Percentiles rank a stretch among this genome's conserved stretches.
These are phyloP conservation scores for Trichoderma atrobrunneum DNA, from an alignment of 2,329 filamentous ascomycete genomes.

Conservation along the genomic window DNA sequence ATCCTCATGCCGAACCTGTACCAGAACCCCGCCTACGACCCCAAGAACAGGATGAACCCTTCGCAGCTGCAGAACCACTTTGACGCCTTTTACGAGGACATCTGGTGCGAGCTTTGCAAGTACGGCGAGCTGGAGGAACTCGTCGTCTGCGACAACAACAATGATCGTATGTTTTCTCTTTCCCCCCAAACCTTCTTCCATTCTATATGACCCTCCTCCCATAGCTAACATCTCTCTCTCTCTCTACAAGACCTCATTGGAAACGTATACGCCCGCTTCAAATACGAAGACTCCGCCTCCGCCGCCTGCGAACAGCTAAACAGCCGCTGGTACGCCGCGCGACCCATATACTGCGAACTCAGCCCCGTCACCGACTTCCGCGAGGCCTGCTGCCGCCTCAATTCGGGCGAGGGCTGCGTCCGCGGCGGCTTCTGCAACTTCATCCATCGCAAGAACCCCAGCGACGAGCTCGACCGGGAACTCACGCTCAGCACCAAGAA, in stretches of 20 bases:
- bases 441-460: constrained; percentile 95
- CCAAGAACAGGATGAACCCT: constrained; percentile 94
- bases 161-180: constrained; percentile 67
- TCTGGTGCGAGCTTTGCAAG: constrained; percentile 99
- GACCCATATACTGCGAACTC: constrained; percentile 97
- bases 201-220: not conserved
- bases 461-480: constrained; percentile 82
- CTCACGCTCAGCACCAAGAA: constrained; percentile 89
- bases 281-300: constrained; percentile 97
- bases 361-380: constrained; percentile 96
- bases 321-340: constrained; percentile 91
- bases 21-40: constrained; percentile 97
- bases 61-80: constrained; percentile 98
- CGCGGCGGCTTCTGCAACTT: constrained; percentile 98
- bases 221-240: not conserved
- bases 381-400: constrained; percentile 93
- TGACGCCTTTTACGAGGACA: constrained; percentile 99
- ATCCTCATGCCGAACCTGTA: constrained; percentile 98
- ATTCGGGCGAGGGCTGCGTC: constrained; percentile 92
- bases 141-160: constrained; percentile 99
- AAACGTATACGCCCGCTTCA: constrained; percentile 99
- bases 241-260: constrained; percentile 76
- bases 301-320: constrained; percentile 92
- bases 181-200: too few relatives aligned
- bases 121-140: constrained; percentile 97